phyloP scores from a whole-genome alignment of 1,139 yeast species.

The Pichia sp. region DNA sequence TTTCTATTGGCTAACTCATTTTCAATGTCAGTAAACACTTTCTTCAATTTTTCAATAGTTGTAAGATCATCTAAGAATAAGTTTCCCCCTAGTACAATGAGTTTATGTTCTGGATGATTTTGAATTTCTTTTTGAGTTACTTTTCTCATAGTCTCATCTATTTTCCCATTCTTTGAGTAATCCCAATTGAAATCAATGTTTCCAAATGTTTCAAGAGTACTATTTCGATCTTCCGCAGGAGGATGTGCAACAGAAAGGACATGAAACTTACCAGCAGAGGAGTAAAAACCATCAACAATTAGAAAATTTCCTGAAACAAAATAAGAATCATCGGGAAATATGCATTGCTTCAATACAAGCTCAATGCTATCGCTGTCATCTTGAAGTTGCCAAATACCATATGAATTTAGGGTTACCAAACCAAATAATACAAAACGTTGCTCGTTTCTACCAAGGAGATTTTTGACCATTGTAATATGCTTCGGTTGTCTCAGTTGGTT shows the following conservation, averaged over 20 bases:
- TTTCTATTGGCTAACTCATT: slow-evolving; percentile 3
- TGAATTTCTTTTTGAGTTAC: slow-evolving; percentile 47
- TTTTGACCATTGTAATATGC: slow-evolving; percentile 70
- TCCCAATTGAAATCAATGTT: slow-evolving; percentile 73
- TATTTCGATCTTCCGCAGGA: slow-evolving; percentile 70
- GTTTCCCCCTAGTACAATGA: slow-evolving; percentile 70
- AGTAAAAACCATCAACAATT: slow-evolving; percentile 78
- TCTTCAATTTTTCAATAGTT: slow-evolving; percentile 54
- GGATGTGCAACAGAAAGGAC: slow-evolving; percentile 82
- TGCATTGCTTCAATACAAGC: slow-evolving; percentile 58
- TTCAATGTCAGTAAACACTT: slow-evolving; percentile 35
- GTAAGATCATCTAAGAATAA: slow-evolving; percentile 62
- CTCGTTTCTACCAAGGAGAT: slow-evolving; percentile 79
- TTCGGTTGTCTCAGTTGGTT: slow-evolving; percentile 29
- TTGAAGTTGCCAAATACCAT: slow-evolving; percentile 68
- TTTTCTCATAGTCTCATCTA: slow-evolving; percentile 52
- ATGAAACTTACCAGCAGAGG: slow-evolving; percentile 62
- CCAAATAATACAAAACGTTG: slow-evolving; percentile 74
- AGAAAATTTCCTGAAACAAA: slow-evolving; percentile 76
- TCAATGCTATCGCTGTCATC: slow-evolving; percentile 78
- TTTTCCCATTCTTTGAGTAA: slow-evolving; percentile 36
- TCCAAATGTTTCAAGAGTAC: slow-evolving; percentile 64
- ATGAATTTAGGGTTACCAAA: slow-evolving; percentile 51
- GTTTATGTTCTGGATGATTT: slow-evolving; percentile 38
- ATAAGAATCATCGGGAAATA: slow-evolving; percentile 60